Conservation (phyloP, 345 rosid species). For the Bretschneidera sinensis region DNA sequence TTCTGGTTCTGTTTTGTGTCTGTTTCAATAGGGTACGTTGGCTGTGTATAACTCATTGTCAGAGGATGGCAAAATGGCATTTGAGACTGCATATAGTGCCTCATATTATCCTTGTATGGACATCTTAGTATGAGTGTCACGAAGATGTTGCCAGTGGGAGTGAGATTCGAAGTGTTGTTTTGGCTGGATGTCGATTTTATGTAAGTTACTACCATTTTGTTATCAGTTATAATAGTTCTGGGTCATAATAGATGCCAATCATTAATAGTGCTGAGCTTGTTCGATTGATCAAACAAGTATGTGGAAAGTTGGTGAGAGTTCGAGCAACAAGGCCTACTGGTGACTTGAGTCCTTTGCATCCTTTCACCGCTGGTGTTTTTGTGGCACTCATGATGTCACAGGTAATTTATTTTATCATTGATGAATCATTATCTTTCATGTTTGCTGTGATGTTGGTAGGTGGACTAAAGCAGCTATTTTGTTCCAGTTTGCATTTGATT, state of each 20-base stretch:
- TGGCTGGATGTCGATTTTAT: conserved; percentile 42
- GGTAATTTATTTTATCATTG: conserved; percentile 16
- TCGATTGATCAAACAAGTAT: too few species aligned
- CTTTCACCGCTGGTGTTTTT: conserved; percentile 45
- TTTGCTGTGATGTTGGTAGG: not conserved
- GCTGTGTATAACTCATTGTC: conserved; percentile 51
- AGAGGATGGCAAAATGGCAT: too few species aligned
- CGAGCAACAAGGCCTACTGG: conserved; percentile 29
- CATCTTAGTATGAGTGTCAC: too few species aligned
- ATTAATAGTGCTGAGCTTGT: not conserved
- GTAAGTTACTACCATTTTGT: conserved; percentile 13
- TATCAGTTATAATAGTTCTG: not conserved
- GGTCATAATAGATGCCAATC: not conserved
- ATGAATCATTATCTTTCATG: too few species aligned
- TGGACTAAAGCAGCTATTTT: conserved; percentile 9
- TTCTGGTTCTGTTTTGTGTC: conserved; percentile 15
- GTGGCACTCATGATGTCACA: conserved; percentile 51
- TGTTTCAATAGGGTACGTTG: conserved; percentile 46
- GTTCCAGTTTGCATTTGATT: conserved; percentile 19
- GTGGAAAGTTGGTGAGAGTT: too few species aligned
- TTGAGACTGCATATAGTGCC: too few species aligned
- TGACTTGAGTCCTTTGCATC: conserved; percentile 38
- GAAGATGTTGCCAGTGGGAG: too few species aligned
- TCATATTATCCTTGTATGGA: too few species aligned
- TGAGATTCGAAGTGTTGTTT: too few species aligned